Base-by-base conservation (phyloP, 2,329 filamentous ascomycete genomes). In the Ophiosphaerella herpotricha region DNA sequence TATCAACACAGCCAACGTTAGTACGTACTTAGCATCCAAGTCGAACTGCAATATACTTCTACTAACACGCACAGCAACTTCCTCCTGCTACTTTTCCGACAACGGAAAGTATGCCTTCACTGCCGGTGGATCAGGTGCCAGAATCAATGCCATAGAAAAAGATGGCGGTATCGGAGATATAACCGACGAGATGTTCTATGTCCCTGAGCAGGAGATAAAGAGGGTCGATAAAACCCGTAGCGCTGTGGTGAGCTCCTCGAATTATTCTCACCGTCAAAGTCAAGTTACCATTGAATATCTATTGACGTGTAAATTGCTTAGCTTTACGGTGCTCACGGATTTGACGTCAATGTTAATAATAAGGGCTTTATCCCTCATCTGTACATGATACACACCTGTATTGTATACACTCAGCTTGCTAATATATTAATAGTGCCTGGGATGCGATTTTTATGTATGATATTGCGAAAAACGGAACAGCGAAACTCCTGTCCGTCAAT, bases 331-430 rank as follows among this genome's bases (percentile, higher is more conserved):
- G 45, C 31, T 7, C 45, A 47, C 33, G 45, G 45, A 1, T 47
- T 47, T 9, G 45, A 47, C 24, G 45, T 47, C 12, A 47, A 47
- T 26, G 21, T 24, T 2, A 47, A 47, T 23, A 21, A 39, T 9
- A 47, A 47, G 23, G 45, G 45, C 13, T 47, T 47, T 40, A 37
- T 47, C 7, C 45, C 45, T 7, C 45, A 47, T 32, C 38, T 47
- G 45, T 47, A 29, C 18, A 38, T 47, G 11, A 24, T 13, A 5
- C 5, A 8, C 6, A 12, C 36, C 16, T 13, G 12, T 5, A 7
- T 12, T 9, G 16, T 18, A 18, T 8, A 7, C 9, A 6, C 18
- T 5, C 12, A 24, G 13, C 8, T 26, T 23, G 7, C 36, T 11
- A n/a, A 47, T 6, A 7, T 18, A 14, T 33, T n/a, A 7, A 21